Base-by-base conservation (phyloP, 805 yeast genomes). In the Myxozyma geophila region DNA sequence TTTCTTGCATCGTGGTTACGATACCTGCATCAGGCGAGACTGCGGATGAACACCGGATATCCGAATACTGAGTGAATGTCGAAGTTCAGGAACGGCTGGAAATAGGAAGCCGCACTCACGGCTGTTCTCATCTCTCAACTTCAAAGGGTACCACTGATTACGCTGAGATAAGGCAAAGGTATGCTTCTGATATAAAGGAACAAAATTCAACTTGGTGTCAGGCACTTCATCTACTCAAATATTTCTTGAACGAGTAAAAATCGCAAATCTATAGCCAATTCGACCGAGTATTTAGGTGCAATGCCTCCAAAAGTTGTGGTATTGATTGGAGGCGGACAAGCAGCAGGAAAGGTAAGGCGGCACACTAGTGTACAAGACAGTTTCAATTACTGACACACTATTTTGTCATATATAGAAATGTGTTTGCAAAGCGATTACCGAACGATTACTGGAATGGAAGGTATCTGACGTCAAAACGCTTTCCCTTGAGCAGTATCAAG, bases 241-340 rank as follows among this genome's bases (percentile, higher is more conserved):
- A 35, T 33, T 7, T 28, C 9, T 35, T 28, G 47, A 13, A 39
- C 41, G 3, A 7, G 41, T 15, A 39, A 12, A 3, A 3, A 15
- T 2, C 28, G 28, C 2, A 28, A 28, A 28, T 28, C 28, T 28
- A 28, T 28, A 28, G 5, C 28, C 28, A 28, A 5, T 28, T 28
- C 28, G 28, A 28, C 28, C 5, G 28, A 28, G 23, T 8, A 6
- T 4, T 48, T 23, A 15, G 15, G 50, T 6, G 28, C 43, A 53
- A 64, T 64, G 68, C 52, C 66, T n/a, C 68, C 68, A 12, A 39
- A 35, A 33, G 50, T 62, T 9, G 51, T 58, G 15, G 68, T 55
- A 7, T 41, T 64, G 13, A 53, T 64, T 8, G 68, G 58, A 12
- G 68, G 68, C 21, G 66, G 68, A 9, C 68, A 64, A 47, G 68